These are phyloP conservation scores for Cudoniella acicularis DNA, from an alignment of 495 filamentous ascomycete species.

Conservation along the genomic window DNA sequence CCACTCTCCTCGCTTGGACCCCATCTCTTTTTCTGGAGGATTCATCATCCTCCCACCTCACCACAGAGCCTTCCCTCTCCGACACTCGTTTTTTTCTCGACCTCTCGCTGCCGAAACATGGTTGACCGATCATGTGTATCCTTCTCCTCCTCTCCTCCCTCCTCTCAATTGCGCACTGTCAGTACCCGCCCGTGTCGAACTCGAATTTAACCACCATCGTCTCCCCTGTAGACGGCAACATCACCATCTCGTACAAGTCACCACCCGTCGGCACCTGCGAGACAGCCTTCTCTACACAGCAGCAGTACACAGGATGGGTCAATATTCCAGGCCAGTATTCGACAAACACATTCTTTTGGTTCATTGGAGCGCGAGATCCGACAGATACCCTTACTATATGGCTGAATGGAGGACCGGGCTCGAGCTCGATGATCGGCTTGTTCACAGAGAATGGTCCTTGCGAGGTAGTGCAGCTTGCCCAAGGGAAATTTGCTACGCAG, in stretches of 20 bases:
- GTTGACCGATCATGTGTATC: conserved; percentile 22
- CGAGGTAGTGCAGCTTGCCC: conserved; percentile 41
- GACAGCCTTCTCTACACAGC: conserved; percentile 51
- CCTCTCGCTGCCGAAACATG: conserved; percentile 17
- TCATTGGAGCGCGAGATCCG: conserved; percentile 60
- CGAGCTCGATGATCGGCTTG: conserved; percentile 64
- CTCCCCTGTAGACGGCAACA: conserved; percentile 54
- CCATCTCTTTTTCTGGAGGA: not conserved
- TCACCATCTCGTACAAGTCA: conserved; percentile 58
- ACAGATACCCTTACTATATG: conserved; percentile 62
- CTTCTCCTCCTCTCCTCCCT: conserved; percentile 17
- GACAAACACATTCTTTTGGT: conserved; percentile 80
- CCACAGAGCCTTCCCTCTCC: not conserved
- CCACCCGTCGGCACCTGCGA: conserved; percentile 50
- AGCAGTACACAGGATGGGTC: conserved; percentile 50
- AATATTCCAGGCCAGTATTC: conserved; percentile 50
- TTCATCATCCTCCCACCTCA: not conserved
- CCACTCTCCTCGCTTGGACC: too few species aligned
- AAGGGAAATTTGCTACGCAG: conserved; percentile 44
- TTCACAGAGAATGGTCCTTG: conserved; percentile 55
- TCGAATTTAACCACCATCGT: conserved; percentile 45
- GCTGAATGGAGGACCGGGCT: conserved; percentile 65
- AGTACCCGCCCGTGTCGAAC: conserved; percentile 32
- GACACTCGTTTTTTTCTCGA: not conserved
- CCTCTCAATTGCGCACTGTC: conserved; percentile 16